Percentiles rank a stretch among this genome's conserved stretches.
Evolutionary conservation across 306 rosid species (phyloP).

Genomic region (Vigna radiata): DNA sequence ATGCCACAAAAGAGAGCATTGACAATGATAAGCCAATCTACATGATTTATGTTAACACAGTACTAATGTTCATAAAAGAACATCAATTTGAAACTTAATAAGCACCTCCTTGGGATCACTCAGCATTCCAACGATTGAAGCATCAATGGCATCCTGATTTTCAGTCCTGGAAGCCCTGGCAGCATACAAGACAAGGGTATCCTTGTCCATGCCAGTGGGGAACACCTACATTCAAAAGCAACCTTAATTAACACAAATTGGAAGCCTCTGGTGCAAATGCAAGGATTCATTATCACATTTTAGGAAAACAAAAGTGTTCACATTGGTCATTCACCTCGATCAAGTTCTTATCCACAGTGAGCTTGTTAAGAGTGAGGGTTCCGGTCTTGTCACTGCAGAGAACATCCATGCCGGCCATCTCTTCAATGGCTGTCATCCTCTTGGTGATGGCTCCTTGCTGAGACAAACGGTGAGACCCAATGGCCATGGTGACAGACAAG

Average conservation of each 20-base stretch:
- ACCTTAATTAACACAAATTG: constrained; percentile 20
- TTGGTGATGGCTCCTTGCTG: constrained; percentile 96
- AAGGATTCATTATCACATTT: neutral
- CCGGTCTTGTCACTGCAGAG: constrained; percentile 98
- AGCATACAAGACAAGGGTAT: constrained; percentile 62
- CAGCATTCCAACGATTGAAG: constrained; percentile 84
- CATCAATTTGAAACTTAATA: neutral
- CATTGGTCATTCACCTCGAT: constrained; percentile 67
- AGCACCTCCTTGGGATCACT: constrained; percentile 87
- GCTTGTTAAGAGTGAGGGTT: constrained; percentile 95
- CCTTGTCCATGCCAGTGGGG: constrained; percentile 53
- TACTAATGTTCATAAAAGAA: constrained; percentile 10
- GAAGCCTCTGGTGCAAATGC: neutral
- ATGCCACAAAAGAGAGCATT: constrained; percentile 1
- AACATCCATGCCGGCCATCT: constrained; percentile 98
- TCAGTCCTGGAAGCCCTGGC: constrained; percentile 88
- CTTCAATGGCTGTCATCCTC: constrained; percentile 98
- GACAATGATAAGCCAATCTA: constrained; percentile 14
- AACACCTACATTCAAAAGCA: constrained; percentile 63
- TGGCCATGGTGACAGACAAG: constrained; percentile 94
- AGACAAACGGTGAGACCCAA: constrained; percentile 86
- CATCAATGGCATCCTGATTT: constrained; percentile 94
- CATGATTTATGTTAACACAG: neutral
- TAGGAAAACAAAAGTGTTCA: neutral
- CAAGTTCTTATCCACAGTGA: constrained; percentile 74